Evolutionary conservation across 2,329 filamentous ascomycete species (phyloP), one percentile per base, ranked within the genome.

Genomic region (Emmonsiellopsis sp.): DNA sequence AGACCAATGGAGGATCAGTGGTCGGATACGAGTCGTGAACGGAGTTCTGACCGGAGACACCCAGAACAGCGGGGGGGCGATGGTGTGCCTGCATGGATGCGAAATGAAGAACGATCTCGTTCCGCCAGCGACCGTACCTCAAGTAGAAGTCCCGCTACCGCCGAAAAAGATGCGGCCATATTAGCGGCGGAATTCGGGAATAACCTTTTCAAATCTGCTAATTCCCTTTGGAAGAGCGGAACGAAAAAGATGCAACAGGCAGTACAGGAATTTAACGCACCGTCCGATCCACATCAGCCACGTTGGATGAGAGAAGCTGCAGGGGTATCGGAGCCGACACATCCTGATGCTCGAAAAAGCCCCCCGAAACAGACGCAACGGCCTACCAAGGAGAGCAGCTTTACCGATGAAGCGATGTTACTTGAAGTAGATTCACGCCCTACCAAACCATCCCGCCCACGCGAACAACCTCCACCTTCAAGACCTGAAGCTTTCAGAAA

Each of bases 241-340:
- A 88, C 91, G 65, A 98, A 95, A 71, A 91, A 88, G 66, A 81
- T 97, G 54, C 89, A 95, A 63, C 89, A 93, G 69, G 92, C 89
- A 4, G 87, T 97, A 36, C 84, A 90, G 7, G 93, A 98, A 13
- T 87, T 97, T 55, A 81, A 83, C 61, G 72, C 77, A 51, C 85
- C 84, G n/a, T 75, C 77, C 31, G 90, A 95, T 63, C 78, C 86
- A 2, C 87, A 69, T 63, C 88, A 95, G 65, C 93, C 93, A 0
- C 93, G 88, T 65, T 98, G 93, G 93, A 95, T 98, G 92, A 84
- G 86, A 61, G 86, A 91, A 54, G 79, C 83, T 2, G 78, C 61
- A 42, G 52, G 56, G 31, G 56, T 63, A 49, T 44, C 59, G 46
- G 61, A 62, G 27, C 32, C 34, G 37, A 6, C 34, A 21, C 36